Evolutionary conservation across 2,329 filamentous ascomycete species (phyloP), one percentile per base, ranked within the genome.

Genomic region (Pseudogymnoascus destructans): DNA sequence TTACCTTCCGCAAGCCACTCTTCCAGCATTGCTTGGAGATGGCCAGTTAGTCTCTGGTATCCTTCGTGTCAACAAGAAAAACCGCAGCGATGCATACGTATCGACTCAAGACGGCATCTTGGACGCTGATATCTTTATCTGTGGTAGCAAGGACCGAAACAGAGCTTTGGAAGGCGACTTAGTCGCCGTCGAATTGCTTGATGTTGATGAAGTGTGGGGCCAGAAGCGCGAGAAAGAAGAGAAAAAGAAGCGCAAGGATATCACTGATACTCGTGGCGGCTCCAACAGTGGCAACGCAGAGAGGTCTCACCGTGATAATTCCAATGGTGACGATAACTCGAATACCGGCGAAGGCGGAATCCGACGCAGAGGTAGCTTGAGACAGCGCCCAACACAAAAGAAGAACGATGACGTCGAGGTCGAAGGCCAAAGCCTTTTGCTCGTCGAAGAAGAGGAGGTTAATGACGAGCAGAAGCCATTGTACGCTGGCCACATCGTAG

Each of bases 321-420:
- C 80, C 63, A 82, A 79, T 65, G 80, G 79, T 60, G 84, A 86
- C 58, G 81, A 85, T 40, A 79, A 79, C 65, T 73, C 77, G 60
- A 72, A 77, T 63, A 78, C 78, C 57, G 76, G 78, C 58, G 92
- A 96, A 66, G 90, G 91, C 67, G 89, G 91, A 61, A 84, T 98
- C 63, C 88, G 92, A 66, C 84, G 93, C 64, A 88, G 93, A 68
- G 93, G 93, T 64, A 97, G 92, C 79, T 81, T 98, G 65, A 86
- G 93, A 68, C 93, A 97, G 75, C 87, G 93, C 58, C 93, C 93
- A 7, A 97, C 92, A 0, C 93, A 98, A 74, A 98, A 98, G 84
- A 98, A 98, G 82, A 98, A 98, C 63, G 93, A 98, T 65, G 93
- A 98, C 71, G 93, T 98, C 23, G 93, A 98, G 73, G 93, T 98